Conservation (phyloP, 345 rosid genomes). For the Lepidium africanum region DNA sequence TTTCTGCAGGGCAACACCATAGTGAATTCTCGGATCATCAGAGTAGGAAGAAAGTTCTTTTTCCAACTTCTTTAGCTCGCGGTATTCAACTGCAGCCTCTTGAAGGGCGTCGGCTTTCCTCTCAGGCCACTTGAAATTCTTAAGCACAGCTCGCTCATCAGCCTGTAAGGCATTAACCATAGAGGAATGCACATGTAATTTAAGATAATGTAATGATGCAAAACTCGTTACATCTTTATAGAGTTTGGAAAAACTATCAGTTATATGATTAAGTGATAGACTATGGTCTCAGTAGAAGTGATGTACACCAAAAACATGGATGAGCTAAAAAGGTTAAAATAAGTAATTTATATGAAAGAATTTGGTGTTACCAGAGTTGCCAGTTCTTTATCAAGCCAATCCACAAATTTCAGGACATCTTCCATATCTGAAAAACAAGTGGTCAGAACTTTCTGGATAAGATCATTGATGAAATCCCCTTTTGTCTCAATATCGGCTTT, state of each 20-base stretch:
- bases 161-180: slow-evolving; percentile 37
- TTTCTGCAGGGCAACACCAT: slow-evolving; percentile 67
- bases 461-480: slow-evolving; percentile 65
- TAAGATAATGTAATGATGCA: background rate
- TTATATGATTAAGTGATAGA: background rate
- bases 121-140: slow-evolving; percentile 97
- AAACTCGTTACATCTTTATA: background rate
- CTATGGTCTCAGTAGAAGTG: background rate
- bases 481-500: slow-evolving; percentile 79
- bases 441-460: slow-evolving; percentile 59
- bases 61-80: slow-evolving; percentile 60
- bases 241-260: background rate
- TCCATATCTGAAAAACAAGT: slow-evolving; percentile 63
- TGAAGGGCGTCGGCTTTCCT: slow-evolving; percentile 79
- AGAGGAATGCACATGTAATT: background rate
- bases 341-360: background rate
- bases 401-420: slow-evolving; percentile 67
- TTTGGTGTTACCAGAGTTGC: slow-evolving; percentile 57
- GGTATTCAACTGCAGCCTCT: slow-evolving; percentile 86
- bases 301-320: background rate
- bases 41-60: slow-evolving; percentile 49
- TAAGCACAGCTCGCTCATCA: slow-evolving; percentile 83
- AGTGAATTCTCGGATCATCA: slow-evolving; percentile 48
- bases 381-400: slow-evolving; percentile 73
- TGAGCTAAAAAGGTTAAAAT: background rate